A percentile compares a stretch with the other conserved stretches of the same genome.
Evolutionary conservation across 176 grass and related monocot species (phyloP).

Genomic region (Carex littledalei): DNA sequence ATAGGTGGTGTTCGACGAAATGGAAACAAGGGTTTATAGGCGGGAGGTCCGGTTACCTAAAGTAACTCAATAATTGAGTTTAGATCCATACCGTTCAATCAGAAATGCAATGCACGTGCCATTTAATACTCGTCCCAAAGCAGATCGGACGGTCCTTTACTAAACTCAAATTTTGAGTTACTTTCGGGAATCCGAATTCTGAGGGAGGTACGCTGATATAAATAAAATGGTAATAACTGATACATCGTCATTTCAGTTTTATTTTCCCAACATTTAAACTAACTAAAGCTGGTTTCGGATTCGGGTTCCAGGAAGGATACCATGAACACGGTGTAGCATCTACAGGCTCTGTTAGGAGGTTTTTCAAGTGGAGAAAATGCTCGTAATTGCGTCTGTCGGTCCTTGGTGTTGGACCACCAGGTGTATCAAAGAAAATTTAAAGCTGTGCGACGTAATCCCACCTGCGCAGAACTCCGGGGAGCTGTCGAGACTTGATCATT

Average conservation of each 20-base stretch:
- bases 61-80: no score
- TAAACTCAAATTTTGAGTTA: no score
- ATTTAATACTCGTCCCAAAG: no score
- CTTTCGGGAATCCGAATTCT: no score
- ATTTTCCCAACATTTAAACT: not conserved
- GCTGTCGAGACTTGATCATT: not conserved
- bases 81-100: no score
- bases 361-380: not conserved
- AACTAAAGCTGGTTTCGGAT: not conserved
- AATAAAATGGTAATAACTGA: not conserved
- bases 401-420: not conserved
- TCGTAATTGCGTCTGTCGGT: not conserved
- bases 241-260: not conserved
- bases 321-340: not conserved
- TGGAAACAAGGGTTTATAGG: conserved; percentile 10
- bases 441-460: not conserved
- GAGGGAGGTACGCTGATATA: not conserved
- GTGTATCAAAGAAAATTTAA: not conserved
- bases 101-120: no score
- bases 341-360: not conserved
- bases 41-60: not conserved
- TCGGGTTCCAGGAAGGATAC: not conserved
- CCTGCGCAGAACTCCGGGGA: not conserved
- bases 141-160: no score
- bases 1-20: not conserved